A percentile compares a stretch with the other conserved stretches of the same genome.
phyloP scores from a whole-genome alignment of 2,329 filamentous ascomycete genomes.

The Alternaria ventricosa region DNA sequence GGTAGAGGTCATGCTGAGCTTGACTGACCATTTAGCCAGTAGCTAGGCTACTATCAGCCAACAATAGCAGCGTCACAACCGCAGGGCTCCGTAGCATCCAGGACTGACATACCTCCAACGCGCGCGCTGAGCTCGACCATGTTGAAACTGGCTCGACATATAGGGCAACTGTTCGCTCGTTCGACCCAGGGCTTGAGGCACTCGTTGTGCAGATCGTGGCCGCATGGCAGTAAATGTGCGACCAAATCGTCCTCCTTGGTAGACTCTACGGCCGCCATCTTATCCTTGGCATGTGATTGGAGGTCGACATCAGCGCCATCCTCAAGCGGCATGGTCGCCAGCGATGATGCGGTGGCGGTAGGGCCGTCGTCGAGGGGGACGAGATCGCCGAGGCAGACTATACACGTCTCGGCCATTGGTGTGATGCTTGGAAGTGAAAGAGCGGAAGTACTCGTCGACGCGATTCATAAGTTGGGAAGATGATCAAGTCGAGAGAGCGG shows the following conservation, averaged over 20 bases:
- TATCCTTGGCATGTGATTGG: constrained; percentile 23
- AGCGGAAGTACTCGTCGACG: constrained; percentile 30
- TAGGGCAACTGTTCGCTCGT: constrained; percentile 96
- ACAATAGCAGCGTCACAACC: constrained; percentile 24
- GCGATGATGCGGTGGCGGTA: constrained; percentile 33
- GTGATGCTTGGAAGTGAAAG: constrained; percentile 26
- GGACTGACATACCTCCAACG: constrained; percentile 70
- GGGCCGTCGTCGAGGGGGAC: constrained; percentile 60
- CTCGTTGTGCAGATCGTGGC: constrained; percentile 89
- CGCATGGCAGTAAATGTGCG: constrained; percentile 75
- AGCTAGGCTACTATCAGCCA: constrained; percentile 24
- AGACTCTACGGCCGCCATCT: constrained; percentile 35
- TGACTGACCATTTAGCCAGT: constrained; percentile 42
- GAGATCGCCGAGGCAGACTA: constrained; percentile 75
- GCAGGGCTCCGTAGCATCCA: constrained; percentile 21
- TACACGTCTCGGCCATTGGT: constrained; percentile 71
- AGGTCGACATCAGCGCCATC: constrained; percentile 32
- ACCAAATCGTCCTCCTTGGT: constrained; percentile 59
- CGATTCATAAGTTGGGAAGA: constrained; percentile 45
- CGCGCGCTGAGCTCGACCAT: constrained; percentile 82
- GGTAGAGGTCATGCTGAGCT: constrained; percentile 31
- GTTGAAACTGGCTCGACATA: constrained; percentile 92
- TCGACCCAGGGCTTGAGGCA: constrained; percentile 95
- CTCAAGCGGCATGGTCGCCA: constrained; percentile 36
- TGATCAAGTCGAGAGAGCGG: constrained; percentile 41